Conservation (phyloP, 768 basidiomycete genomes). For the Suillus bovinus region DNA sequence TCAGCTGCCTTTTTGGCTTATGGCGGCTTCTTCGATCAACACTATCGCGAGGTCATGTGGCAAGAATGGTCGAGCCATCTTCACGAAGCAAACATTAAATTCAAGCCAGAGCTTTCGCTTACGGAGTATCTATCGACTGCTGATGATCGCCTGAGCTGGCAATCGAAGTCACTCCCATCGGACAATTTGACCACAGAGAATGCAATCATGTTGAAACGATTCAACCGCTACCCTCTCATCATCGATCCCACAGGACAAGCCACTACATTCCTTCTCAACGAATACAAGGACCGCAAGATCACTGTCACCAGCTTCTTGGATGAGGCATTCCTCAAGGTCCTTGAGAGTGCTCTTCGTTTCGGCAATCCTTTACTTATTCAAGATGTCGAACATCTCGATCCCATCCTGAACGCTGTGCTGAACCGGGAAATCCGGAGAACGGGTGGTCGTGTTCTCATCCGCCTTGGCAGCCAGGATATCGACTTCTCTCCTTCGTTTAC, state of each 20-base stretch:
- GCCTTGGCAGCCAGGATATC: constrained; percentile 96
- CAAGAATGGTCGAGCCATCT: constrained; percentile 92
- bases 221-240: constrained; percentile 95
- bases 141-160: constrained; percentile 94
- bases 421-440: constrained; percentile 96
- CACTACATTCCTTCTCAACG: constrained; percentile 89
- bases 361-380: constrained; percentile 97
- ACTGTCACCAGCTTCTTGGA: constrained; percentile 98
- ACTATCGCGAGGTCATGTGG: constrained; percentile 97
- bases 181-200: constrained; percentile 97
- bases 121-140: constrained; percentile 97
- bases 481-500: constrained; percentile 99
- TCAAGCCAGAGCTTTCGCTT: constrained; percentile 89
- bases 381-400: constrained; percentile 97
- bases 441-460: constrained; percentile 95
- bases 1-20: constrained; percentile 98
- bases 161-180: constrained; percentile 91
- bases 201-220: constrained; percentile 99
- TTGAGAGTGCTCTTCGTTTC: constrained; percentile 98
- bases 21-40: constrained; percentile 97
- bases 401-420: constrained; percentile 94
- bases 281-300: constrained; percentile 95
- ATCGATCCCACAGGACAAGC: constrained; percentile 99
- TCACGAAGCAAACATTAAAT: constrained; percentile 85
- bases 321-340: constrained; percentile 96